These are phyloP conservation scores for Mortierella sp. DNA, from an alignment of 371 early-diverging fungal genomes.

Conservation along the genomic window DNA sequence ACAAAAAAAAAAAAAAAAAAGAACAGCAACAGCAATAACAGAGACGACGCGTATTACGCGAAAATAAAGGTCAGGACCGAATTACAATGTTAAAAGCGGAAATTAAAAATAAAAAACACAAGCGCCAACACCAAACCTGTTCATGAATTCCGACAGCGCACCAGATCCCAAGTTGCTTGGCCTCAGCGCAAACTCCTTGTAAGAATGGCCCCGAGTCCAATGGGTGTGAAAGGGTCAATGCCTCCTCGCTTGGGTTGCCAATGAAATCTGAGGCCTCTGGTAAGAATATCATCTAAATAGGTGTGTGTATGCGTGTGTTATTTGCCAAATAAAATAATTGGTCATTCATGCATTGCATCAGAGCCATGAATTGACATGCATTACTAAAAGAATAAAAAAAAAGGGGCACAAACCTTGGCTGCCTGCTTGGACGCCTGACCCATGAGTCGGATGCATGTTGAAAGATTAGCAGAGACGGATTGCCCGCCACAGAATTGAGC, in stretches of 20 bases:
- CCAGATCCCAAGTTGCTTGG: slow-evolving; percentile 73
- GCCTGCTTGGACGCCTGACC: slow-evolving; percentile 66
- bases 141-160: slow-evolving; percentile 86
- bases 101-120: neutral
- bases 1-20: slow-evolving; percentile 5
- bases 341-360: neutral
- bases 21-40: no score
- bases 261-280: slow-evolving; percentile 91
- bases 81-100: no score
- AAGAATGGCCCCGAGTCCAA: slow-evolving; percentile 66
- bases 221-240: slow-evolving; percentile 62
- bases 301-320: neutral
- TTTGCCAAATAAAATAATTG: neutral
- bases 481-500: slow-evolving; percentile 79
- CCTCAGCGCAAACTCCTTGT: slow-evolving; percentile 66
- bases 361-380: neutral
- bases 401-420: slow-evolving; percentile 60
- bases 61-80: no score
- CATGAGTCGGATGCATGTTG: slow-evolving; percentile 68
- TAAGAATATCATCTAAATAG: slow-evolving; percentile 77
- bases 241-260: slow-evolving; percentile 63
- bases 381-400: neutral
- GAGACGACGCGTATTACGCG: no score
- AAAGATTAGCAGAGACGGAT: slow-evolving; percentile 63
- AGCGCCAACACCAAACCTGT: slow-evolving; percentile 47